These are phyloP conservation scores for Angomonas ambiguus DNA, from an alignment of 208 protist genomes.

Conservation along the genomic window DNA sequence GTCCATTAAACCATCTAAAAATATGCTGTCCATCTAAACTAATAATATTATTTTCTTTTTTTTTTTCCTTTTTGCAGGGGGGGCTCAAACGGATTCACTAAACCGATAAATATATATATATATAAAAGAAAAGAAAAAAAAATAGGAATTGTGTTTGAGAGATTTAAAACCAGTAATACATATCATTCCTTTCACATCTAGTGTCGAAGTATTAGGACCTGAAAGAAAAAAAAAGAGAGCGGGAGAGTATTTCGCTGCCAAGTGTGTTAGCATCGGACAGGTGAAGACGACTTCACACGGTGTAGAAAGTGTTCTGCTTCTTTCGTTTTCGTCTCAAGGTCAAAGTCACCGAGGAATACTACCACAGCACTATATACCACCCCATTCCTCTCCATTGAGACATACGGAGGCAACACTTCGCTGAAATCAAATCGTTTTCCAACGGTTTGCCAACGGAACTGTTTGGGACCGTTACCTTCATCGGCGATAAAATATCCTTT, in stretches of 20 bases:
- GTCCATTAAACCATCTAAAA: background rate
- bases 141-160: background rate
- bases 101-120: background rate
- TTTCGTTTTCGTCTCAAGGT: slow-evolving; percentile 3
- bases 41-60: background rate
- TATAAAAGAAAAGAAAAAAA: background rate
- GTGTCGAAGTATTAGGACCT: no score
- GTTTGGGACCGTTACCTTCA: slow-evolving; percentile 20
- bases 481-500: slow-evolving; percentile 45
- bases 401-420: slow-evolving; percentile 31
- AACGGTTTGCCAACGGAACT: slow-evolving; percentile 47
- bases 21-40: no score
- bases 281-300: background rate
- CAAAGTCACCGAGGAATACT: slow-evolving; percentile 39
- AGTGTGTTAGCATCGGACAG: no score
- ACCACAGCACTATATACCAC: slow-evolving; percentile 14
- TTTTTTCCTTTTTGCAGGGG: background rate
- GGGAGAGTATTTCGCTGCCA: background rate
- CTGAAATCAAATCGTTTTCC: slow-evolving; percentile 31
- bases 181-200: no score
- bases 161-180: no score
- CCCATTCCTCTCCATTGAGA: slow-evolving; percentile 10
- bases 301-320: background rate
- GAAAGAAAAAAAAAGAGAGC: no score
- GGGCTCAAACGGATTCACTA: background rate